Percentiles rank a stretch among this genome's conserved stretches.
phyloP scores from a whole-genome alignment of 2,329 filamentous ascomycete species.

The Phialophora tarda region DNA sequence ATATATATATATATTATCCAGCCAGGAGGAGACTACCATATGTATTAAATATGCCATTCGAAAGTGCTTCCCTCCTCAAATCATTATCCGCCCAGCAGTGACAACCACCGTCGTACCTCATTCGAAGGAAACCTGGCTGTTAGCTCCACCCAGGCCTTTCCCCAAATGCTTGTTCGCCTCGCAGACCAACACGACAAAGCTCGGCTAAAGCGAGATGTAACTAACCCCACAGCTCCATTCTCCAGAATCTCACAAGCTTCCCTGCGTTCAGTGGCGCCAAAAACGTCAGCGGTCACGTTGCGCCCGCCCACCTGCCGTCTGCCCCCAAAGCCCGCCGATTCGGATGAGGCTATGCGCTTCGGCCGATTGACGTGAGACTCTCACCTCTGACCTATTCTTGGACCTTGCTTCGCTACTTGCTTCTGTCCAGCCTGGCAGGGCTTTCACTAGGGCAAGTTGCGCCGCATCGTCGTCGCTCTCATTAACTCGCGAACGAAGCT shows the following conservation, averaged over 20 bases:
- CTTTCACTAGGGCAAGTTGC: not conserved
- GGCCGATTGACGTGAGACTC: constrained; percentile 30
- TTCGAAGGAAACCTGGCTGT: not conserved
- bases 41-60: not conserved
- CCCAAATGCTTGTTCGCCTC: not conserved
- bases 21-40: not conserved
- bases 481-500: not conserved
- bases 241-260: constrained; percentile 1
- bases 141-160: not conserved
- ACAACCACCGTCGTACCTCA: not conserved
- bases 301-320: not conserved
- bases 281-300: constrained; percentile 7
- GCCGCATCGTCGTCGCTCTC: not conserved
- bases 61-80: not conserved
- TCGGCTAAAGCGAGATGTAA: not conserved
- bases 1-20: not conserved
- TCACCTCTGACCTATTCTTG: constrained; percentile 20
- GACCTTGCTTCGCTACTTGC: not conserved
- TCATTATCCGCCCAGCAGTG: not conserved
- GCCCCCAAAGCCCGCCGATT: not conserved
- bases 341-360: not conserved
- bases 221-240: constrained; percentile 7
- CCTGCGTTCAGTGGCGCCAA: not conserved
- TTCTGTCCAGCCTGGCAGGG: not conserved
- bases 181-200: not conserved